Base-by-base conservation (phyloP, 2,329 filamentous ascomycete genomes). In the Didymella sp. region DNA sequence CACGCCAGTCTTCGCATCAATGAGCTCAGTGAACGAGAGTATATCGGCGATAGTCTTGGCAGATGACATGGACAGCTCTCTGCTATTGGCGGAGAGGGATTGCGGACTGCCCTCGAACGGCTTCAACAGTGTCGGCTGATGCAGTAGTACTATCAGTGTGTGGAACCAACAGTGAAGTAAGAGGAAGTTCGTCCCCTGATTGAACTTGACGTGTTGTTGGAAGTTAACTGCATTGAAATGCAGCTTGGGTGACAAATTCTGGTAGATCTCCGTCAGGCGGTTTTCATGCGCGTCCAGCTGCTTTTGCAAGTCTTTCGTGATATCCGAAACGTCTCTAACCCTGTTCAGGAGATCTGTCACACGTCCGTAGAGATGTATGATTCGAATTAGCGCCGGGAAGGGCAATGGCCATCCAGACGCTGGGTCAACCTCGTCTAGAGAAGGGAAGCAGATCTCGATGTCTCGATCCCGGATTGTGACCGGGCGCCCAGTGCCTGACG, bases 41-140 rank as follows among this genome's bases (percentile, higher is more conserved):
- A 96, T 96, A 67, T 96, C 92, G 30, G 91, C 91, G 58, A 96
- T 95, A 0, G 92, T 96, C 78, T 96, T 96, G 12, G 92, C 92
- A 22, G 91, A 94, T 13, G 90, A 93, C 89, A 94, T 93, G 58
- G 90, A 91, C 5, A 87, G 69, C 72, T 95, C 91, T 53, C 90
- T 87, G 62, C 91, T 95, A 69, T 95, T 91, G 0, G 89, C 86
- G 33, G 92, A 86, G 1, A 96, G 81, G 53, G 92, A 89, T 46
- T 91, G 83, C 50, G 89, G 87, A 21, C 80, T 80, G 2, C 84
- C 85, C 63, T 87, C 86, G 54, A 95, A 92, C 0, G 89, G 90
- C 44, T 91, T 89, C 50, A 96, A 79, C 1, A 96, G 79, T 0
- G 91, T 94, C 0, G 92, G 92, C 63, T 94, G 91, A 69, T 96